Base-by-base conservation (phyloP, 148 eudicot genomes). In the Vaccinium darrowii region DNA sequence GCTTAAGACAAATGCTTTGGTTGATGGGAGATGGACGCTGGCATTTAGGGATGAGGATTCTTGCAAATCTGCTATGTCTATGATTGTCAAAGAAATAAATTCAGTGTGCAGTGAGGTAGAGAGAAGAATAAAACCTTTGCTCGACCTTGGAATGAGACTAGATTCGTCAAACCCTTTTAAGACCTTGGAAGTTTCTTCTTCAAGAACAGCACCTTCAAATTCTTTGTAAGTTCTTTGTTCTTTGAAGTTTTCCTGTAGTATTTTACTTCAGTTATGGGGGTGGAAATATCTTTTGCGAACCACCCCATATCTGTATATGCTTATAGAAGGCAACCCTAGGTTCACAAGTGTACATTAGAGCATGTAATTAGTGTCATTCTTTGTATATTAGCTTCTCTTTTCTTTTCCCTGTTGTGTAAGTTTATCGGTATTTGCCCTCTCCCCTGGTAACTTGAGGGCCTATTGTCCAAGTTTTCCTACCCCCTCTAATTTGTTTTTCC, bases 21-120 rank as follows among this genome's bases (percentile, higher is more conserved):
- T 93, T 77, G 99, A 97, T 86, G 99, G 99, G 83, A 90, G 95
- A 72, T 97, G 99, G 99, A 97, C 98, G 51, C 90, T 97, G 80
- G 99, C 99, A 84, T 97, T 97, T 90, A 90, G 91, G 76, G 99
- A 97, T 73, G 94, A 89, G 74, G 92, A 85, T 82, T 88, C 93
- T 65, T 95, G 98, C 90, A 90, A 92, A 83, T 79, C 90, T 65
- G 99, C 99, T 47, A 83, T 91, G 69, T 86, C 94, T 27, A 92
- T 93, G 95, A 88, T 93, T 83, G 78, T 85, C 13, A 90, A 93
- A 60, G 98, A 97, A 86, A 83, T 83, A 36, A 81, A 87, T 83
- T 84, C 86, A 83, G 95, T 87, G 84, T 83, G 90, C 84, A 87
- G 63, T 78, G 94, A 90, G 87, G 96, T 97, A 11, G 96, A 91